Evolutionary conservation across 1,139 yeast species (phyloP), one percentile per base, ranked within the genome.

Genomic region (Arxiozyma slooffiae): DNA sequence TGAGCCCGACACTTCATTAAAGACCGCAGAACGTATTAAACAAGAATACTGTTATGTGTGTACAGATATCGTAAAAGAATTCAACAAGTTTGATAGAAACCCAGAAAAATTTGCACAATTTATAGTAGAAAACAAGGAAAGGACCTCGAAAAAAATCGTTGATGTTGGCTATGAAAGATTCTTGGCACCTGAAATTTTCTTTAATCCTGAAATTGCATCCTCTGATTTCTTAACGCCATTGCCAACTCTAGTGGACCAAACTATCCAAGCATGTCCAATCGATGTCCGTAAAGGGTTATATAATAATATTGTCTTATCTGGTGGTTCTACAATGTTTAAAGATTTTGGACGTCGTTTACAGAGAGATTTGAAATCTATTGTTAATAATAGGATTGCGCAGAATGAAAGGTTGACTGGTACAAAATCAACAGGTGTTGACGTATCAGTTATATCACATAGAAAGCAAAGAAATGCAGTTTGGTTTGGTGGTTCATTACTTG

Each of bases 271-370:
- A 17, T 83, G 96, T 41, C 99, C 99, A 53, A 89, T 94, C 60
- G 99, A 94, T 74, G 98, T 94, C 45, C 86, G 99, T 71, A 90
- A 92, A 70, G 96, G 95, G 53, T 78, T 94, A 55, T 92, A 92
- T 74, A 87, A 85, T 70, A 94, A 94, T 70, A 92, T 94, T 65
- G 99, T 94, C 26, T 76, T 88, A 53, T 84, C 94, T 23, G 96
- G 98, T 60, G 99, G 99, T 48, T 89, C 97, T 1, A 92, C 99
- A 24, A 92, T 92, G 98, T 94, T 94, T 70, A 89, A 89, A 67
- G 97, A 92, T 69, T 94, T 92, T 65, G 97, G 97, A 50, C 85
- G 97, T 72, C 82, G 99, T 71, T 76, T 94, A 60, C 98, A 94
- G 71, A 84, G 97, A 71, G 99, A 94, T 69, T 76, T 94, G 67